Evolutionary conservation across 108 stramenopile species (phyloP), one percentile per base, ranked within the genome.

Genomic region (Thalassiosira profunda): DNA sequence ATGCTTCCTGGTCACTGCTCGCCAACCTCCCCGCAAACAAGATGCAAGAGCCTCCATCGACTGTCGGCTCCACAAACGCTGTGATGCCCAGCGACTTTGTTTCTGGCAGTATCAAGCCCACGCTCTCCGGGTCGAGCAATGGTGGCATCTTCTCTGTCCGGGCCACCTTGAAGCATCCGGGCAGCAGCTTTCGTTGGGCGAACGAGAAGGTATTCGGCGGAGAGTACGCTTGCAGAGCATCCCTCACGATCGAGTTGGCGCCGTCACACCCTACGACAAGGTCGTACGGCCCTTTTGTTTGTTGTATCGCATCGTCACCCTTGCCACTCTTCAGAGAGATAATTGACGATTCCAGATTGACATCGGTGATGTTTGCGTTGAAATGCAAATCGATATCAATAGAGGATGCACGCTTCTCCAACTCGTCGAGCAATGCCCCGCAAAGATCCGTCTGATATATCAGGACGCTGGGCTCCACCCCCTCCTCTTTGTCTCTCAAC

Each of bases 371-470:
- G 14, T 46, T 66, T 30, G 74, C 40, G 3, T 83, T 38, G 29
- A 80, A 83, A 37, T 53, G 26, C n/a, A 83, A 47, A 11, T 40
- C 44, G 35, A 76, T 54, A 14, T 26, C 53, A 12, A 21, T 23
- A 15, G 23, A 24, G 12, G 24, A 3, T 46, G 56, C 35, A 0
- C 80, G 68, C 38, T 28, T 30, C 34, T 92, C 86, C 58, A 89
- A 56, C 54, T 87, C 87, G 35, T 87, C 84, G 51, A 80, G 42
- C 34, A 92, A 40, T n/a, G 75, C 76, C 17, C 44, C 58, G 57
- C 90, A 92, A 25, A 92, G 65, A 56, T 92, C 90, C 0, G 84
- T 81, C 58, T 92, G 90, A 76, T 84, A 92, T n/a, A 84, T 73
- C 60, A 92, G 57, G 14, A 92, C 57, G 17, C 84, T 85, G 10